phyloP scores from a whole-genome alignment of 2,329 filamentous ascomycete genomes.

The Aspergillus sp. region DNA sequence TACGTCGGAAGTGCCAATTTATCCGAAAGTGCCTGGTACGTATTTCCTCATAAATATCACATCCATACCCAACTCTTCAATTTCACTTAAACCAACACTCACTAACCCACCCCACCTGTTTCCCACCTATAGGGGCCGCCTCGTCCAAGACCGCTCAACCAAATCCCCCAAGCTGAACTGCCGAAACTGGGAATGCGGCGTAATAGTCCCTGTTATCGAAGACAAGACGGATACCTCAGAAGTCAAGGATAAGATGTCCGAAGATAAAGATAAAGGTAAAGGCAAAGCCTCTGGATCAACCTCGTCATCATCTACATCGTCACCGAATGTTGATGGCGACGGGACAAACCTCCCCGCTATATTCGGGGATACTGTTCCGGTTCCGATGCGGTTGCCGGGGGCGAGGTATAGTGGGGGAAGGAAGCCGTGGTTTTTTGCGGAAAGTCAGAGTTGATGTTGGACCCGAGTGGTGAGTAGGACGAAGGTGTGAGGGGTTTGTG shows the following conservation, averaged over 20 bases:
- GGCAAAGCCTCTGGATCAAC: background rate
- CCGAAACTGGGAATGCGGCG: constrained; percentile 95
- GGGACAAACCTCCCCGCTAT: constrained; percentile 23
- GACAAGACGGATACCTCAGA: constrained; percentile 14
- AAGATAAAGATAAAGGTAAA: constrained; percentile 30
- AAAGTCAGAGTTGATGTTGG: background rate
- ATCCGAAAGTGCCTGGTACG: constrained; percentile 88
- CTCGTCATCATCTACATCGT: background rate
- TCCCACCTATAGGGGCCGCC: constrained; percentile 58
- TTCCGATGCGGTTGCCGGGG: constrained; percentile 48
- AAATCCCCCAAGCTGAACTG: constrained; percentile 74
- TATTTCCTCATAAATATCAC: constrained; percentile 14
- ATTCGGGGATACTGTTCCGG: constrained; percentile 44
- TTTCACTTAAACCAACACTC: background rate
- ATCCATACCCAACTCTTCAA: background rate
- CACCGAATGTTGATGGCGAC: background rate
- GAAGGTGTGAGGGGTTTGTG: too few relatives aligned
- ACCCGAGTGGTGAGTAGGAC: too few relatives aligned
- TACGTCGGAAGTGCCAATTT: constrained; percentile 92
- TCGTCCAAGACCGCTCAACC: constrained; percentile 68
- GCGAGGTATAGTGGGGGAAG: constrained; percentile 19
- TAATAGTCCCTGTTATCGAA: constrained; percentile 65
- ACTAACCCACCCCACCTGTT: too few relatives aligned
- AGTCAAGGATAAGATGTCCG: background rate
- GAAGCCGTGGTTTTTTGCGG: constrained; percentile 30